Evolutionary conservation across 495 filamentous ascomycete species (phyloP).

Genomic region (Sporormia fimetaria): DNA sequence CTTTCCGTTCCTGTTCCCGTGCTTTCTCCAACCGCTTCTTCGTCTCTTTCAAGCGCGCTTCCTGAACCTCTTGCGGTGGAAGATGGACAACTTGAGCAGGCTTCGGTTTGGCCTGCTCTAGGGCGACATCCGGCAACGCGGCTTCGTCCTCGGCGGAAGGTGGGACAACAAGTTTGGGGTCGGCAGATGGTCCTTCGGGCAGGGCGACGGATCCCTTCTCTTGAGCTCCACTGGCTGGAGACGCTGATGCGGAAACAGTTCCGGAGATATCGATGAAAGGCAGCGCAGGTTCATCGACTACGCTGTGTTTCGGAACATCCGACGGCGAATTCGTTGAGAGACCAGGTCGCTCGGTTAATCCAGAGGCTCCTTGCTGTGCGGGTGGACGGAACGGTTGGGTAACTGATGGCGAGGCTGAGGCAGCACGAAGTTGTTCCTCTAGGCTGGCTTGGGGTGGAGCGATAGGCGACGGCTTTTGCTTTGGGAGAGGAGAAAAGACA

Average conservation of each 20-base stretch:
- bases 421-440: constrained; percentile 18
- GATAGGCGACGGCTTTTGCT: constrained; percentile 9
- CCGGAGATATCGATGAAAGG: no score
- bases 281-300: no score
- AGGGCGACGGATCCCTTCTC: constrained; percentile 1
- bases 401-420: constrained; percentile 20
- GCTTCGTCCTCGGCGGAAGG: constrained; percentile 20
- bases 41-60: constrained; percentile 26
- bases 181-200: constrained; percentile 14
- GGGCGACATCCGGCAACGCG: constrained; percentile 10
- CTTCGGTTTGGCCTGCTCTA: constrained; percentile 8
- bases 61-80: constrained; percentile 31
- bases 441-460: not conserved
- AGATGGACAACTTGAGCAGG: constrained; percentile 29
- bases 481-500: not conserved
- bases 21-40: constrained; percentile 22
- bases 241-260: no score
- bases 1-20: constrained; percentile 18
- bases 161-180: constrained; percentile 18
- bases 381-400: constrained; percentile 5
- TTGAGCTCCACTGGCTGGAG: not conserved
- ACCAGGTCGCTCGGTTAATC: no score
- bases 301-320: no score
- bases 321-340: no score
- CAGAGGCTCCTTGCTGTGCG: not conserved